Conservation (phyloP, 2,329 filamentous ascomycete species). For the Gnomoniopsis sp. region DNA sequence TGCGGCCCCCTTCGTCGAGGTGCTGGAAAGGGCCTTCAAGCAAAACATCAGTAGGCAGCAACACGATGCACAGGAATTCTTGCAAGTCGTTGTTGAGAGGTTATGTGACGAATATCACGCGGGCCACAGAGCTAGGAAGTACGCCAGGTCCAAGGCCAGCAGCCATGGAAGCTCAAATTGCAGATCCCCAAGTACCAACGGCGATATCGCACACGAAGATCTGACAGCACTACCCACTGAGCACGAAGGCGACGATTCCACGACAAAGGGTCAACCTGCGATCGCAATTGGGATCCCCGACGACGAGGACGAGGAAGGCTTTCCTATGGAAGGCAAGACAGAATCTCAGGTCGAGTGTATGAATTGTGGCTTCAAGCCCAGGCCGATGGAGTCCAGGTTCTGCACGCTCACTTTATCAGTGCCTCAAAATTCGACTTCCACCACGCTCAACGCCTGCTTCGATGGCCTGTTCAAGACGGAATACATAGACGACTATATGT, state of each 20-base stretch:
- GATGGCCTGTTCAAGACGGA: slow-evolving; percentile 94
- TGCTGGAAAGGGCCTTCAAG: slow-evolving; percentile 80
- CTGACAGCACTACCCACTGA: slow-evolving; percentile 26
- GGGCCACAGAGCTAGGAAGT: slow-evolving; percentile 67
- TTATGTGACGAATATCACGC: slow-evolving; percentile 93
- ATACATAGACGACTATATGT: slow-evolving; percentile 95
- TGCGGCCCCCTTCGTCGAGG: slow-evolving; percentile 76
- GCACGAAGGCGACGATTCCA: slow-evolving; percentile 16
- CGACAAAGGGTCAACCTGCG: slow-evolving; percentile 15
- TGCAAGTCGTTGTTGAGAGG: slow-evolving; percentile 89
- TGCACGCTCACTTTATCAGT: slow-evolving; percentile 91
- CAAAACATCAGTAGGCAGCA: slow-evolving; percentile 92
- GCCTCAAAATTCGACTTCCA: slow-evolving; percentile 71
- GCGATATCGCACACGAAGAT: slow-evolving; percentile 27
- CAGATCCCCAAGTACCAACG: slow-evolving; percentile 23
- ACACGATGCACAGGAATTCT: slow-evolving; percentile 95
- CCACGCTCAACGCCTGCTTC: slow-evolving; percentile 82
- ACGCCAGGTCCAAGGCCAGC: slow-evolving; percentile 40
- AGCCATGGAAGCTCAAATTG: slow-evolving; percentile 14
- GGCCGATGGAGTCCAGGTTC: slow-evolving; percentile 77
- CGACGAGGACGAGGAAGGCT: slow-evolving; percentile 63
- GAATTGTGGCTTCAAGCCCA: slow-evolving; percentile 85
- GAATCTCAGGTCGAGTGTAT: slow-evolving; percentile 96
- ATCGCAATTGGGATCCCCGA: slow-evolving; percentile 21
- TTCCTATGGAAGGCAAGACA: slow-evolving; percentile 86